Evolutionary conservation across 371 early-diverging fungal species (phyloP).

Genomic region (Gilbertella persicaria): DNA sequence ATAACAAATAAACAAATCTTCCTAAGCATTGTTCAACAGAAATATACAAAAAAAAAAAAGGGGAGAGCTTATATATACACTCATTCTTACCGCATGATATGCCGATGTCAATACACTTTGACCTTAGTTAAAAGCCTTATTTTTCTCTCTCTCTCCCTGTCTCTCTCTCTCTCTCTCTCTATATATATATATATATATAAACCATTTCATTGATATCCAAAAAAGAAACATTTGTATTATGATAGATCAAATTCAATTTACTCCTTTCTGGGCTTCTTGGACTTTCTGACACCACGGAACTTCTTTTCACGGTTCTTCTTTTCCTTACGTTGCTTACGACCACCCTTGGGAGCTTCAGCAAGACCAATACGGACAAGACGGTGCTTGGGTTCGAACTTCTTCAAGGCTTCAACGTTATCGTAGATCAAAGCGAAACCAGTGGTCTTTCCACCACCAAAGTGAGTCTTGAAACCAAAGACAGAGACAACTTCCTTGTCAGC

Average conservation of each 20-base stretch:
- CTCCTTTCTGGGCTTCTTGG: slow-evolving; percentile 75
- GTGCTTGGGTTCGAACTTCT: slow-evolving; percentile 99
- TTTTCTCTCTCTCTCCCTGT: too few relatives aligned
- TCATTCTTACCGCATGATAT: too few relatives aligned
- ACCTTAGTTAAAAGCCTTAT: too few relatives aligned
- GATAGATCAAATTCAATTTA: slow-evolving; percentile 20
- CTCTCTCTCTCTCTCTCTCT: too few relatives aligned
- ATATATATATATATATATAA: too few relatives aligned
- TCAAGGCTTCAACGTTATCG: slow-evolving; percentile 92
- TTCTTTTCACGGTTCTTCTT: slow-evolving; percentile 99
- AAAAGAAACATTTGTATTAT: too few relatives aligned
- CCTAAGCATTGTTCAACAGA: too few relatives aligned
- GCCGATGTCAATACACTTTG: too few relatives aligned
- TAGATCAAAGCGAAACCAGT: slow-evolving; percentile 98
- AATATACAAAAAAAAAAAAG: too few relatives aligned
- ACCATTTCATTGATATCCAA: too few relatives aligned
- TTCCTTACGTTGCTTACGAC: slow-evolving; percentile 99
- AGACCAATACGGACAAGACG: slow-evolving; percentile 88
- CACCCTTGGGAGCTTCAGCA: slow-evolving; percentile 74
- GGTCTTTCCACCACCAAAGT: slow-evolving; percentile 97
- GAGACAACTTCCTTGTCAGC: slow-evolving; percentile 88
- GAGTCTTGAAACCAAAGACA: slow-evolving; percentile 95
- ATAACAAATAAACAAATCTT: too few relatives aligned
- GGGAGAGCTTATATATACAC: too few relatives aligned
- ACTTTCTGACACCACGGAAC: slow-evolving; percentile 97